Base-by-base conservation (phyloP, 345 rosid species). In the Citrus hindsii region DNA sequence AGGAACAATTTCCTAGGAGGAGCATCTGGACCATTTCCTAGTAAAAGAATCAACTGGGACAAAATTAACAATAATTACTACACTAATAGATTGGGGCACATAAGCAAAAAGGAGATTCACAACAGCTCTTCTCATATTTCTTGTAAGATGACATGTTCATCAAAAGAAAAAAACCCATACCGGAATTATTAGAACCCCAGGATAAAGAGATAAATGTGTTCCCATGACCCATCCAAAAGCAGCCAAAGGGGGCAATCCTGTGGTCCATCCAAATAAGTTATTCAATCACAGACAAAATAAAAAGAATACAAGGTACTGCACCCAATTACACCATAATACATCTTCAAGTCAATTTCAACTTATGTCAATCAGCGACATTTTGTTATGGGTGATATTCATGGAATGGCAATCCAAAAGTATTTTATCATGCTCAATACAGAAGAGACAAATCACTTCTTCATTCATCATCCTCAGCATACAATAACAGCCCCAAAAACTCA, bases 161-260 rank as follows among this genome's bases (percentile, higher is more conserved):
- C 24, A 62, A 18, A 9, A 58, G 58, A 48, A 65, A 30, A 58
- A 8, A 9, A 76, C 58, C 32, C 87, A 77, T 90, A 94, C 98
- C n/a, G 98, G 99, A 81, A 94, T 86, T 1, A 89, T 80, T 76
- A 94, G 86, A 67, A 90, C 79, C 68, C 84, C 91, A 61, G 98
- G 98, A 82, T 94, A 92, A 77, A 96, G 95, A 76, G 98, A 96
- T 79, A 92, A 73, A 84, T 96, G 98, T 21, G 93, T 88, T 68
- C 98, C 95, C 82, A 96, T 85, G 82, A 94, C 95, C 90, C 94
- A 90, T 75, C 94, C 98, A 87, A 96, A 94, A 59, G 98, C 95
- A 82, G 99, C 98, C 87, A 92, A 76, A 38, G 95, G 92, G 80
- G 89, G 88, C 71, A 83, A 62, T 80, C 97, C 99, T 96, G 89